These are phyloP conservation scores for Kingdonia uniflora DNA, from an alignment of 164 flowering plant species.

Conservation along the genomic window DNA sequence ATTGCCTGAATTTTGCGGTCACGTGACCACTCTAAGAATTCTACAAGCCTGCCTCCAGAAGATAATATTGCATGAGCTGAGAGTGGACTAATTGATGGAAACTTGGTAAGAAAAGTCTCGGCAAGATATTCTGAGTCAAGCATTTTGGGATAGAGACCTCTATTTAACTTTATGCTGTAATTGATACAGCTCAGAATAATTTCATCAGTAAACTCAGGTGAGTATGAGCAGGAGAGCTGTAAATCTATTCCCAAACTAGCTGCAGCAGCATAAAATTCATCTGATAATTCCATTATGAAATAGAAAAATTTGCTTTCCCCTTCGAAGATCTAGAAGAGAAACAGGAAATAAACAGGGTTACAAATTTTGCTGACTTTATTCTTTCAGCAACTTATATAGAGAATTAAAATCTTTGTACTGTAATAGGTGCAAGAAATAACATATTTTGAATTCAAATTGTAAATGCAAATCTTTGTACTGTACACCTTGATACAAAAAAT, in stretches of 20 bases:
- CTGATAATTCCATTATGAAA: slow-evolving; percentile 79
- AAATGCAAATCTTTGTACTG: no score
- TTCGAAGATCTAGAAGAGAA: slow-evolving; percentile 63
- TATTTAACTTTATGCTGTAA: slow-evolving; percentile 25
- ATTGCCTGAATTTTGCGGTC: slow-evolving; percentile 36
- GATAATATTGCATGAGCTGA: slow-evolving; percentile 86
- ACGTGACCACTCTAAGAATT: slow-evolving; percentile 49
- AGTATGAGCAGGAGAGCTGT: slow-evolving; percentile 70
- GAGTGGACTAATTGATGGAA: slow-evolving; percentile 86
- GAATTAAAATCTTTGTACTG: no score
- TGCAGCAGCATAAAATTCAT: slow-evolving; percentile 89
- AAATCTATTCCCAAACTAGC: slow-evolving; percentile 72
- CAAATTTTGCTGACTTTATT: no score
- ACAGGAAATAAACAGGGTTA: neutral
- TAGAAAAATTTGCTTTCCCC: slow-evolving; percentile 59
- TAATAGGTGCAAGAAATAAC: no score
- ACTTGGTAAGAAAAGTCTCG: slow-evolving; percentile 78
- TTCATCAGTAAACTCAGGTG: slow-evolving; percentile 72
- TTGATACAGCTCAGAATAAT: slow-evolving; percentile 57
- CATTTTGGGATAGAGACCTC: slow-evolving; percentile 50
- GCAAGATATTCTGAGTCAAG: slow-evolving; percentile 84
- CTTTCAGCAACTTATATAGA: no score
- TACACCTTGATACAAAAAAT: no score
- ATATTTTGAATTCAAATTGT: no score
- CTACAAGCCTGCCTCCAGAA: slow-evolving; percentile 37